A percentile compares a stretch with the other conserved stretches of the same genome.
These are phyloP conservation scores for Flagelloscypha sp. DNA, from an alignment of 768 basidiomycete genomes.

Conservation along the genomic window DNA sequence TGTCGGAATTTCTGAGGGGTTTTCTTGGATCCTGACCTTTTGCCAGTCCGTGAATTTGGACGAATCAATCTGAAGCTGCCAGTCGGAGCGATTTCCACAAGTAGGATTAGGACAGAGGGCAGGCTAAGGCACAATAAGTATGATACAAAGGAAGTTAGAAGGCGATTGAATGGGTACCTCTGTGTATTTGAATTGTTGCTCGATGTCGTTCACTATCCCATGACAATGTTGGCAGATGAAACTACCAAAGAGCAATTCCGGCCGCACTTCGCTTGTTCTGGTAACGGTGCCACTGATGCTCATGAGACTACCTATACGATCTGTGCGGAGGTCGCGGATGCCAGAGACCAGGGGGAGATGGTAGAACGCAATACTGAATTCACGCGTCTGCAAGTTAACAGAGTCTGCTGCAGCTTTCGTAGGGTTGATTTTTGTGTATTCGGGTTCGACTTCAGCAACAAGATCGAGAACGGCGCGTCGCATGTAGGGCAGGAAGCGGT, in stretches of 20 bases:
- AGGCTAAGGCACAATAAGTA: conserved; percentile 45
- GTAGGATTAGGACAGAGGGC: conserved; percentile 89
- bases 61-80: conserved; percentile 93
- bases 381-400: conserved; percentile 81
- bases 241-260: conserved; percentile 87
- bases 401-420: conserved; percentile 83
- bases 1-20: conserved; percentile 96
- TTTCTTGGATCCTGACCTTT: conserved; percentile 98
- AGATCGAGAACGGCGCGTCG: conserved; percentile 86
- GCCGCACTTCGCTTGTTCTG: conserved; percentile 93
- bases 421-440: conserved; percentile 91
- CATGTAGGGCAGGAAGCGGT: conserved; percentile 92
- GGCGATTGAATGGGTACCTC: conserved; percentile 46
- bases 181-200: conserved; percentile 99
- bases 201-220: conserved; percentile 82
- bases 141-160: background rate
- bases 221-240: conserved; percentile 89
- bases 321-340: conserved; percentile 88
- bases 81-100: conserved; percentile 82
- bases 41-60: conserved; percentile 99
- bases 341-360: conserved; percentile 89
- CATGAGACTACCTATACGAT: conserved; percentile 90
- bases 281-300: conserved; percentile 97
- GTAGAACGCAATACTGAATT: conserved; percentile 94
- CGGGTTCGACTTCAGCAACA: conserved; percentile 83